These are phyloP conservation scores for Mentha longifolia DNA, from an alignment of 257 asterid species.

Conservation along the genomic window DNA sequence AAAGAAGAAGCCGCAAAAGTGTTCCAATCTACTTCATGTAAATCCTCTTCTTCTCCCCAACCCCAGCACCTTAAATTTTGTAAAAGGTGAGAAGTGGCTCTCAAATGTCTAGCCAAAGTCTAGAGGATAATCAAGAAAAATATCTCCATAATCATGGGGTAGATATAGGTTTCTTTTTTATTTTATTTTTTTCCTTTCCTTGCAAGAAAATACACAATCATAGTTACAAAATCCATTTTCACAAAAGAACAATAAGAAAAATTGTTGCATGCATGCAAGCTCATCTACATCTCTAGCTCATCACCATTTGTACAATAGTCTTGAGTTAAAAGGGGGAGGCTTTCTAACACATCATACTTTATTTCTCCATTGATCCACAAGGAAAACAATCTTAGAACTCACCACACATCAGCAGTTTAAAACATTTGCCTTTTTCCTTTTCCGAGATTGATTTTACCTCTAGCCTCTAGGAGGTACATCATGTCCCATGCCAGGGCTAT, in stretches of 20 bases:
- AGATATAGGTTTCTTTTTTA: neutral
- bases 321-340: neutral
- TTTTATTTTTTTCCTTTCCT: too few species aligned
- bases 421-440: neutral
- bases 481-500: slow-evolving; percentile 83
- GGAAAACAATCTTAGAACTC: slow-evolving; percentile 1
- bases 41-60: neutral
- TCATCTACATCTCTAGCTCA: neutral
- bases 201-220: neutral
- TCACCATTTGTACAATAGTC: slow-evolving; percentile 3
- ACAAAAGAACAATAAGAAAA: neutral
- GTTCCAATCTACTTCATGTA: neutral
- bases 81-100: neutral
- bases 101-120: slow-evolving; percentile 13
- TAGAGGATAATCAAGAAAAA: slow-evolving; percentile 13
- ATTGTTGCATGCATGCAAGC: slow-evolving; percentile 38
- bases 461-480: slow-evolving; percentile 35
- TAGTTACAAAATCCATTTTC: slow-evolving; percentile 22
- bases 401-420: slow-evolving; percentile 15
- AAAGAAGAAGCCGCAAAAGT: too few species aligned
- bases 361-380: slow-evolving; percentile 16
- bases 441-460: neutral
- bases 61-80: neutral
- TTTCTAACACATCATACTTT: slow-evolving; percentile 12
- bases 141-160: neutral